phyloP scores from a whole-genome alignment of 192 early-diverging fungal genomes.

The Podila clonocystis region DNA sequence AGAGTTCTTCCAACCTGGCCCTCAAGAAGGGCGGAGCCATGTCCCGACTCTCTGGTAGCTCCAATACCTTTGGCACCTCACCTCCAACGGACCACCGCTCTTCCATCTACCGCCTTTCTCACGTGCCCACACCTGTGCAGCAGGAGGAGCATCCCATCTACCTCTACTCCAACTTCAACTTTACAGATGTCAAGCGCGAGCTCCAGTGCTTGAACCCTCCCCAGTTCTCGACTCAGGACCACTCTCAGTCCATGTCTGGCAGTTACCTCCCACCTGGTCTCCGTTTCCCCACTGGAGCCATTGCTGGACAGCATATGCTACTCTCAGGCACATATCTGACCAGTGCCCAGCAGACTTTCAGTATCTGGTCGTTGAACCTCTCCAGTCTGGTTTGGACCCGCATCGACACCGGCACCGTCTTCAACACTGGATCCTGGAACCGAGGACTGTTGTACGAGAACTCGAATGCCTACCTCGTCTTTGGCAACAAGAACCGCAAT shows the following conservation, averaged over 20 bases:
- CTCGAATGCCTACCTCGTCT: constrained; percentile 73
- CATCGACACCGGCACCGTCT: constrained; percentile 74
- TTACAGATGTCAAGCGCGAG: constrained; percentile 79
- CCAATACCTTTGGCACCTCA: constrained; percentile 40
- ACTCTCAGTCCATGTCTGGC: constrained; percentile 75
- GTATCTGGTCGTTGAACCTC: constrained; percentile 77
- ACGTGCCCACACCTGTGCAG: constrained; percentile 40
- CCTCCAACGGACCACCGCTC: constrained; percentile 34
- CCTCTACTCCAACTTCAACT: constrained; percentile 88
- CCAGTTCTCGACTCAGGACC: constrained; percentile 70
- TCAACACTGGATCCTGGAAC: constrained; percentile 83
- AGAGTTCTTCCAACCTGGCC: constrained; percentile 41
- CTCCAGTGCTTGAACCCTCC: constrained; percentile 75
- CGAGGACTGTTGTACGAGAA: constrained; percentile 71
- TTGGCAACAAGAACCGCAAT: constrained; percentile 74
- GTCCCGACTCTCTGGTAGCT: constrained; percentile 36
- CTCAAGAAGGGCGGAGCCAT: constrained; percentile 42
- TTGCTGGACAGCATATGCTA: constrained; percentile 74
- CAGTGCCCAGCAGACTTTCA: constrained; percentile 72
- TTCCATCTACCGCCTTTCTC: constrained; percentile 46
- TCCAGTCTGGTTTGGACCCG: constrained; percentile 70
- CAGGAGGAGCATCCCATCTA: constrained; percentile 70
- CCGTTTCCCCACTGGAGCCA: constrained; percentile 78
- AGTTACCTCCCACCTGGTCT: constrained; percentile 74
- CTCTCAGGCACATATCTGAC: constrained; percentile 80